Conservation (phyloP, 306 rosid genomes). For the Prunus mira region DNA sequence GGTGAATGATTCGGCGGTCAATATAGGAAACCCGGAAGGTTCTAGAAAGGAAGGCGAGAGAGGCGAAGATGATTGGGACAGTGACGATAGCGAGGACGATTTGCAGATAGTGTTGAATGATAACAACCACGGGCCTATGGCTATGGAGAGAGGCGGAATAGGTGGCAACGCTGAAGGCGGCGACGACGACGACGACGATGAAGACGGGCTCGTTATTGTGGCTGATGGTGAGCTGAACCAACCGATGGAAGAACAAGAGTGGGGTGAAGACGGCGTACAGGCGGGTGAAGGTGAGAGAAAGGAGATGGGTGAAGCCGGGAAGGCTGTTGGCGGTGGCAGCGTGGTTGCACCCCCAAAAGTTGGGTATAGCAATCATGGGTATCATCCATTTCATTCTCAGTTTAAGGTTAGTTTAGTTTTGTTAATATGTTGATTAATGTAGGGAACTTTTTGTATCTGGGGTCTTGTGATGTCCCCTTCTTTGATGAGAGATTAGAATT, state of each 20-base stretch:
- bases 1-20: slow-evolving; percentile 21
- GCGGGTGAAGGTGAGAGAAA: slow-evolving; percentile 71
- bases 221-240: slow-evolving; percentile 60
- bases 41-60: slow-evolving; percentile 24
- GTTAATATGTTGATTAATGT: slow-evolving; percentile 37
- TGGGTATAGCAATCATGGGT: slow-evolving; percentile 81
- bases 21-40: slow-evolving; percentile 21
- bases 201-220: slow-evolving; percentile 69
- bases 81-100: slow-evolving; percentile 93
- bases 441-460: slow-evolving; percentile 35
- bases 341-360: slow-evolving; percentile 42
- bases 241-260: slow-evolving; percentile 69
- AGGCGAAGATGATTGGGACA: slow-evolving; percentile 76
- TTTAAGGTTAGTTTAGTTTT: slow-evolving; percentile 82
- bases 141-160: slow-evolving; percentile 69
- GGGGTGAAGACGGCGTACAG: slow-evolving; percentile 63
- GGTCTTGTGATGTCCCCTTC: slow-evolving; percentile 37
- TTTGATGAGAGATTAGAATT: slow-evolving; percentile 32
- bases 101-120: slow-evolving; percentile 94
- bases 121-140: slow-evolving; percentile 54
- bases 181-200: slow-evolving; percentile 65
- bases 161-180: slow-evolving; percentile 36
- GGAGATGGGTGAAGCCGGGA: slow-evolving; percentile 59
- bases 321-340: slow-evolving; percentile 36
- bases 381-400: slow-evolving; percentile 96